Percentiles rank a stretch among this genome's conserved stretches.
Conservation (phyloP, 306 rosid species). For the Rosa lucieae region DNA sequence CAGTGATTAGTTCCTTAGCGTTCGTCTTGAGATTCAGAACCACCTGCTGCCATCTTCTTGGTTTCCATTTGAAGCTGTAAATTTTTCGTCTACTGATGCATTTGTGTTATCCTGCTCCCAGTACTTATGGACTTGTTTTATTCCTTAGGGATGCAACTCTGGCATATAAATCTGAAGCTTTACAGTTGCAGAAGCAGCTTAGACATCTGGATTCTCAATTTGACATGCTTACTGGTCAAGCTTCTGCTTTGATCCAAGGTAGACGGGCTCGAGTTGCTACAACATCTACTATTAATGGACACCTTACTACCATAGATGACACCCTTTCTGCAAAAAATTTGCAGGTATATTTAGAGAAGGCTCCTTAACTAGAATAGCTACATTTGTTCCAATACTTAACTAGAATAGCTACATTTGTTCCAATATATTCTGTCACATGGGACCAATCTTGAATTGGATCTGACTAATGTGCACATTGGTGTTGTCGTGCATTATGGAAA, state of each 20-base stretch:
- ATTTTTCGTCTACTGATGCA: slow-evolving; percentile 4
- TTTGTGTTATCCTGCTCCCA: background rate
- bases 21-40: background rate
- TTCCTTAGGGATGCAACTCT: slow-evolving; percentile 68
- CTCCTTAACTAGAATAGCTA: slow-evolving; percentile 2
- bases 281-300: slow-evolving; percentile 89
- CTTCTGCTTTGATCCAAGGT: slow-evolving; percentile 81
- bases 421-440: background rate
- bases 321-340: slow-evolving; percentile 85
- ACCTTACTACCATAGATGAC: slow-evolving; percentile 71
- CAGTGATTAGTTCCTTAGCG: background rate
- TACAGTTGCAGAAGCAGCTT: slow-evolving; percentile 74
- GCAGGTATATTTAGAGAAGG: slow-evolving; percentile 45
- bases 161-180: slow-evolving; percentile 75
- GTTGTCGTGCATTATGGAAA: background rate
- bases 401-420: background rate
- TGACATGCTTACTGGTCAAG: slow-evolving; percentile 83
- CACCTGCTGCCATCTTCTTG: background rate
- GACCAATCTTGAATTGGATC: background rate
- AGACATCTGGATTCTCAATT: slow-evolving; percentile 71
- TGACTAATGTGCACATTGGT: background rate
- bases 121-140: slow-evolving; percentile 22
- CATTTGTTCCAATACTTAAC: background rate
- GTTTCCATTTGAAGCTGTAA: background rate
- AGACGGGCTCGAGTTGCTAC: slow-evolving; percentile 91